A percentile compares a stretch with the other conserved stretches of the same genome.
Conservation (phyloP, 257 asterid species). For the Ocimum tenuiflorum region DNA sequence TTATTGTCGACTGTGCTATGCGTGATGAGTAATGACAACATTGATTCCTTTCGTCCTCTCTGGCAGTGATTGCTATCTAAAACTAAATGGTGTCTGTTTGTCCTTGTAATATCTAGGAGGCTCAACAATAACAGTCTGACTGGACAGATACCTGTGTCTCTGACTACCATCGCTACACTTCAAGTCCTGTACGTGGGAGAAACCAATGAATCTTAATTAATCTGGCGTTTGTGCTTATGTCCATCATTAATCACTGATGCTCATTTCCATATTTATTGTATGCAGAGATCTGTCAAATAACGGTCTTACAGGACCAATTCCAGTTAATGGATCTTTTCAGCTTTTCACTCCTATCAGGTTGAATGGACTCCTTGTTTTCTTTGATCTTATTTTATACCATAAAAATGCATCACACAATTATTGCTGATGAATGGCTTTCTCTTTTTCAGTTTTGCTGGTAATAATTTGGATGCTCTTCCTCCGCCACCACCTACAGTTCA, state of each 20-base stretch:
- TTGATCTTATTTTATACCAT: too few species aligned
- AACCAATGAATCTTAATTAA: slow-evolving; percentile 13
- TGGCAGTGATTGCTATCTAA: neutral
- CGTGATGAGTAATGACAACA: too few species aligned
- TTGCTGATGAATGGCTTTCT: slow-evolving; percentile 23
- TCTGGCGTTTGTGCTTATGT: neutral
- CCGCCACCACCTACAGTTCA: slow-evolving; percentile 61
- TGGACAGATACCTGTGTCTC: slow-evolving; percentile 62
- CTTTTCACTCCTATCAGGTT: slow-evolving; percentile 96
- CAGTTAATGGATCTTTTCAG: slow-evolving; percentile 81
- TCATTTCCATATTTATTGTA: slow-evolving; percentile 16
- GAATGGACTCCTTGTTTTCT: neutral
- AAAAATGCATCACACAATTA: too few species aligned
- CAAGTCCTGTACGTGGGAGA: slow-evolving; percentile 90
- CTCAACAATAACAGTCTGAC: slow-evolving; percentile 80
- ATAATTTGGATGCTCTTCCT: slow-evolving; percentile 44
- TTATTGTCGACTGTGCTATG: too few species aligned
- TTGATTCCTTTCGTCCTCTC: too few species aligned
- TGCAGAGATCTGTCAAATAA: slow-evolving; percentile 93
- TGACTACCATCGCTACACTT: slow-evolving; percentile 55
- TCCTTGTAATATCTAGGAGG: slow-evolving; percentile 53
- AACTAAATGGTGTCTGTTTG: slow-evolving; percentile 20
- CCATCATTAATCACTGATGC: slow-evolving; percentile 13
- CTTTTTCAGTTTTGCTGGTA: slow-evolving; percentile 56
- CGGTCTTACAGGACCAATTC: slow-evolving; percentile 51